Evolutionary conservation across 163 green algal genomes (phyloP).

Genomic region (Coccomyxa subellipsoidea): DNA sequence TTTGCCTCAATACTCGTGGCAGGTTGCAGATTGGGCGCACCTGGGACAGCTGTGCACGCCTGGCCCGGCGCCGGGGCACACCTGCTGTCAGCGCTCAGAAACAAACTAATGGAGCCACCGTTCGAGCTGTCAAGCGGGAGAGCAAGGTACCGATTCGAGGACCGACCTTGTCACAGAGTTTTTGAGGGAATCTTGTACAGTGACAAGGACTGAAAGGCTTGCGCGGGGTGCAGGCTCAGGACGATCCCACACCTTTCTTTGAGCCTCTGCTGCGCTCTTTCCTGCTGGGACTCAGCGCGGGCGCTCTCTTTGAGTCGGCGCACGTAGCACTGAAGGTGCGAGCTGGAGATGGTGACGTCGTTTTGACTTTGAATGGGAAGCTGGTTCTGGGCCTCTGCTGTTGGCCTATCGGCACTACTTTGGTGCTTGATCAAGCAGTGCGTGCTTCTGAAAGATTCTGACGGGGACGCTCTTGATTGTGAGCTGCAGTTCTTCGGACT

Average conservation of each 20-base stretch:
- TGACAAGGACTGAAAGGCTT: background rate
- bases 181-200: background rate
- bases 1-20: background rate
- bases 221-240: background rate
- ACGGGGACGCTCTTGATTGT: background rate
- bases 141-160: background rate
- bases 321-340: conserved; percentile 50
- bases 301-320: conserved; percentile 37
- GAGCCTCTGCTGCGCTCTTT: conserved; percentile 46
- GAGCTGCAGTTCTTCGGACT: conserved; percentile 22
- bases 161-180: too few relatives aligned
- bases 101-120: background rate
- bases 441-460: background rate
- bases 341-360: background rate
- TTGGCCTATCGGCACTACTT: background rate
- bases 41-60: background rate
- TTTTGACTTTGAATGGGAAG: background rate
- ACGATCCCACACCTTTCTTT: conserved; percentile 29
- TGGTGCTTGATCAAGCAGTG: background rate
- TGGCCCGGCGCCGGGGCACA: background rate
- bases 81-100: background rate
- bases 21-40: background rate
- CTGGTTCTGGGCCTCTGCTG: too few relatives aligned
- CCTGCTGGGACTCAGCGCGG: conserved; percentile 44
- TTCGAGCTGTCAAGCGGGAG: background rate